Percentiles rank a stretch among this genome's conserved stretches.
Evolutionary conservation across 2,329 filamentous ascomycete genomes (phyloP).

Genomic region (Bipolaris gigantea): DNA sequence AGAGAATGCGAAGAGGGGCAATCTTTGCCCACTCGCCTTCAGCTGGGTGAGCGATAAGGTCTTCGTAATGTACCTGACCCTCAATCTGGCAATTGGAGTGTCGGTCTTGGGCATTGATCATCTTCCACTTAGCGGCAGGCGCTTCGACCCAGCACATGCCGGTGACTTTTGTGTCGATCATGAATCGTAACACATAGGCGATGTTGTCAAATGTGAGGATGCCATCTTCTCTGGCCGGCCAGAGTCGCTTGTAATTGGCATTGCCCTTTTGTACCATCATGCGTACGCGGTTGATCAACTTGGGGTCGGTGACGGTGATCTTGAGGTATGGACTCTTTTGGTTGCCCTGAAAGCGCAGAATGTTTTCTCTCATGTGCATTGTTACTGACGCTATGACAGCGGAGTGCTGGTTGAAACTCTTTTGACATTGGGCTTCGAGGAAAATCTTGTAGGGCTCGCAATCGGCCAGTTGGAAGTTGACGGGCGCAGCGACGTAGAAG

Average conservation of each 20-base stretch:
- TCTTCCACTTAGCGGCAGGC: constrained; percentile 70
- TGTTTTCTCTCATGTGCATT: constrained; percentile 82
- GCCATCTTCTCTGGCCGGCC: constrained; percentile 65
- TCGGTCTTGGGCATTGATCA: constrained; percentile 66
- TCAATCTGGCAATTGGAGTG: constrained; percentile 98
- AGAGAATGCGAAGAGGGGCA: constrained; percentile 87
- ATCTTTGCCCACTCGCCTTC: constrained; percentile 98
- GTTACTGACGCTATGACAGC: constrained; percentile 77
- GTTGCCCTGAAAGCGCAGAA: constrained; percentile 94
- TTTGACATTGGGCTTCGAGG: constrained; percentile 75
- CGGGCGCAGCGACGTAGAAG: constrained; percentile 86
- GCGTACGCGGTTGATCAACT: constrained; percentile 75
- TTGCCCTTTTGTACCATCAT: constrained; percentile 71
- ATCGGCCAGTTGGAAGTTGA: constrained; percentile 77
- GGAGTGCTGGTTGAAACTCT: constrained; percentile 58
- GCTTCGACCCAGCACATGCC: constrained; percentile 99
- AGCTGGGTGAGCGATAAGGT: constrained; percentile 83
- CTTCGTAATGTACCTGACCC: constrained; percentile 77
- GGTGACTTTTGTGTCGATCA: constrained; percentile 92
- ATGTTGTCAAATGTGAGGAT: constrained; percentile 95
- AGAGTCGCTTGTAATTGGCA: constrained; percentile 89
- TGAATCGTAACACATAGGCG: constrained; percentile 92
- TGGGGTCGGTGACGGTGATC: constrained; percentile 89
- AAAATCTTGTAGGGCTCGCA: constrained; percentile 77
- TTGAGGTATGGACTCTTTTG: constrained; percentile 89